Conservation (phyloP, 1,284 basidiomycete genomes). For the Ceratobasidium sp. region DNA sequence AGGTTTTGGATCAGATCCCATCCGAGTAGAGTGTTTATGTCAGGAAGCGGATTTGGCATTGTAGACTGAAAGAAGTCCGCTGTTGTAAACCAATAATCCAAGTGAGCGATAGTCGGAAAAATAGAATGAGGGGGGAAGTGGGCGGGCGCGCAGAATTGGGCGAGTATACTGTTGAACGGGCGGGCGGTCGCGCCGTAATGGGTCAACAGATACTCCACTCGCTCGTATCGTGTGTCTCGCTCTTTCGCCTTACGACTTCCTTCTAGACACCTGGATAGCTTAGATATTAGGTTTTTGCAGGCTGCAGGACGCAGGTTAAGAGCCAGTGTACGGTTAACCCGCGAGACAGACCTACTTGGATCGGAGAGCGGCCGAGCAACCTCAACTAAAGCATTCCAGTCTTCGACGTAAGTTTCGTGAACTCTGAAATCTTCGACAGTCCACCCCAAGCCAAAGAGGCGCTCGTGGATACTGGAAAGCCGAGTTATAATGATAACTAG, state of each 20-base stretch:
- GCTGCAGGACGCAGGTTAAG: neutral
- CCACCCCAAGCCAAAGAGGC: conserved; percentile 1
- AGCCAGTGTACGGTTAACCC: neutral
- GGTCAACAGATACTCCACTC: neutral
- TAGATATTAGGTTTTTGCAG: conserved; percentile 4
- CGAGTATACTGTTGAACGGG: neutral
- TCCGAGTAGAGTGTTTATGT: neutral
- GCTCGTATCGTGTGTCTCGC: neutral
- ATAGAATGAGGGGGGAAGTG: neutral
- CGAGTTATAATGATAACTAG: neutral
- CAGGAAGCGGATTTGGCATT: conserved; percentile 11
- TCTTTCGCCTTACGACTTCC: neutral
- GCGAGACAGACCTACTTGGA: neutral
- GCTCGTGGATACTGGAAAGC: neutral
- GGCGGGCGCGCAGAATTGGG: neutral
- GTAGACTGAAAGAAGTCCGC: neutral
- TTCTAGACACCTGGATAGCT: neutral
- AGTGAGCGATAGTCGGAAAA: neutral
- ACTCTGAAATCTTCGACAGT: neutral
- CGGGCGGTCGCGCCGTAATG: neutral
- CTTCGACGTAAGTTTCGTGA: neutral
- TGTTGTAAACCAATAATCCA: neutral
- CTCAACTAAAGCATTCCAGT: conserved; percentile 13
- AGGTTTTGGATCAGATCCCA: neutral
- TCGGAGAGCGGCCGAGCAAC: conserved; percentile 2